Base-by-base conservation (phyloP, 2,329 filamentous ascomycete genomes). In the Verticillium albo-atrum region DNA sequence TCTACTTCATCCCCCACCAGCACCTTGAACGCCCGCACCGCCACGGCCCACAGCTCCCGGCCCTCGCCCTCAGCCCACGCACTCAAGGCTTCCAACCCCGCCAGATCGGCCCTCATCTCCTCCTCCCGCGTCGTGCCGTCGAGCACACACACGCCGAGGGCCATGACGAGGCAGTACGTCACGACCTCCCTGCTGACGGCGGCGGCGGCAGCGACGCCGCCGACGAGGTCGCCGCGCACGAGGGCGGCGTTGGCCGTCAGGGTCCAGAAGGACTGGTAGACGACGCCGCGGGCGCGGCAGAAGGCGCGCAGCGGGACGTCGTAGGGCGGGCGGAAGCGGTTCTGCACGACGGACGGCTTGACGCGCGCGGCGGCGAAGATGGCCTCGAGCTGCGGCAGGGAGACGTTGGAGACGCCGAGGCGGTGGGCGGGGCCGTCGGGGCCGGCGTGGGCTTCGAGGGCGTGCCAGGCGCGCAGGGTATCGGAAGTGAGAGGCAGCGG, bases 361-460 rank as follows among this genome's bases (percentile, higher is more conserved):
- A 77, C 62, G 0, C 66, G 73, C 3, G 77, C 75, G 20, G 74
- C 66, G 1, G 76, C 68, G 60, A 79, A 78, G 25, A 53, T 28
- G 4, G 74, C 72, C 57, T 80, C 70, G 0, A 95, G 77, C 2
- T 84, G 72, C 0, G 78, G 70, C 2, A 89, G 73, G n/a, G 79
- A 76, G n/a, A 84, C 82, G 71, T 95, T 95, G 58, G 89, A 92
- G 58, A 95, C 88, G 47, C 91, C 91, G 7, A 95, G 77, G 30
- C 84, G 79, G 47, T 85, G 85, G 63, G 93, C 85, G 51, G 68
- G 72, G 65, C n/a, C 80, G 69, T 0, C n/a, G n/a, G 89, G 89
- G 1, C 91, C 86, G 67, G 88, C 91, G 25, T 50, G 55, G 3
- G 79, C 75, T 68, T 89, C 84, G 15, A 94, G 78, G 0, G 84